These are phyloP conservation scores for Emergomyces orientalis DNA, from an alignment of 2,329 filamentous ascomycete genomes.

Conservation along the genomic window DNA sequence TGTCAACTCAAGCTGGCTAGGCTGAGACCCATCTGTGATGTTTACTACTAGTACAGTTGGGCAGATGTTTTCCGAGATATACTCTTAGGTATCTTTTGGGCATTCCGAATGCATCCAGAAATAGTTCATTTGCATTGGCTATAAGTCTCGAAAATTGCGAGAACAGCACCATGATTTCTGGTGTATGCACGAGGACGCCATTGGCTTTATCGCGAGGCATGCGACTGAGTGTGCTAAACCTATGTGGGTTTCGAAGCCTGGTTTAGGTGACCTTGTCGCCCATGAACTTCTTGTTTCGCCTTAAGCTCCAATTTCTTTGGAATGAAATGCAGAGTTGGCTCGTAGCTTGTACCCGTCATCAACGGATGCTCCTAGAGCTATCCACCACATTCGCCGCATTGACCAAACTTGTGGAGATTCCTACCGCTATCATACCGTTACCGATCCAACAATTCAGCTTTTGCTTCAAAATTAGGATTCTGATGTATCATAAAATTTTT, in stretches of 20 bases:
- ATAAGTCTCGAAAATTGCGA: background rate
- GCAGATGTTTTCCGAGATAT: background rate
- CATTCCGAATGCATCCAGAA: background rate
- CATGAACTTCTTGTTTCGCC: background rate
- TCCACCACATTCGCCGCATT: background rate
- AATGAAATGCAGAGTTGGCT: background rate
- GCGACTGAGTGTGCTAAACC: too few relatives aligned
- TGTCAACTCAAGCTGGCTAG: background rate
- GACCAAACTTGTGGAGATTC: background rate
- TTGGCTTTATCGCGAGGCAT: too few relatives aligned
- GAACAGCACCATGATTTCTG: background rate
- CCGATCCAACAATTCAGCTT: background rate
- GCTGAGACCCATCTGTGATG: background rate
- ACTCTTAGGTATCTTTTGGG: background rate
- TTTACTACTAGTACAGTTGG: background rate
- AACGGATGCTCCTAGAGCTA: background rate
- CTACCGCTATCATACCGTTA: background rate
- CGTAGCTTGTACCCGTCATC: background rate
- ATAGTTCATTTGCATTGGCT: background rate
- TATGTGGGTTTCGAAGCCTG: too few relatives aligned
- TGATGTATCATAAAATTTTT: slow-evolving; percentile 2
- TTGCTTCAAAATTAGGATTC: background rate
- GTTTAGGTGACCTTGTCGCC: too few relatives aligned
- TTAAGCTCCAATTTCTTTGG: background rate
- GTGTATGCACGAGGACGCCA: background rate